Evolutionary conservation across 1,284 basidiomycete genomes (phyloP).

Genomic region (Ceratobasidium sp.): DNA sequence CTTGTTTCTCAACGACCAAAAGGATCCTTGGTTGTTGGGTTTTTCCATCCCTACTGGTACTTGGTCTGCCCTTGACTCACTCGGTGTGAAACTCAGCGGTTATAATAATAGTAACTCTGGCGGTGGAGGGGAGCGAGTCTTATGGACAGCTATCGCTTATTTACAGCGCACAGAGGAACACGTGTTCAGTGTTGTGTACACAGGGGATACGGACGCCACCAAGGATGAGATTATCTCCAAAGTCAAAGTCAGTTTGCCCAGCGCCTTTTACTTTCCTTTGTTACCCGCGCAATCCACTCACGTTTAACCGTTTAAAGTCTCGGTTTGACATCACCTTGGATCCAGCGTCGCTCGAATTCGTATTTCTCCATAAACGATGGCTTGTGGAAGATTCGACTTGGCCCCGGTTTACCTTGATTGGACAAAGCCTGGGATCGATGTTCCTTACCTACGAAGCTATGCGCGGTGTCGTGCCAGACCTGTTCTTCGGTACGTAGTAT

Average conservation of each 20-base stretch:
- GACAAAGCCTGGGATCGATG: constrained; percentile 91
- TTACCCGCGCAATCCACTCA: not conserved
- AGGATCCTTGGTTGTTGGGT: constrained; percentile 70
- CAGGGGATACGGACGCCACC: constrained; percentile 83
- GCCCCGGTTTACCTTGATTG: constrained; percentile 90
- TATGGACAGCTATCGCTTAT: constrained; percentile 91
- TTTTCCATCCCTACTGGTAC: constrained; percentile 97
- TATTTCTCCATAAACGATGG: constrained; percentile 78
- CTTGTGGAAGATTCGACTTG: constrained; percentile 88
- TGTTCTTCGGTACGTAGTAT: constrained; percentile 82
- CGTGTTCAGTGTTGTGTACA: constrained; percentile 88
- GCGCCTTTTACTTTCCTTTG: not conserved
- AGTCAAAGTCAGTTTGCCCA: constrained; percentile 73
- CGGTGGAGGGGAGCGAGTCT: constrained; percentile 95
- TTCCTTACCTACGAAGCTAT: constrained; percentile 87
- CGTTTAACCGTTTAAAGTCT: constrained; percentile 61
- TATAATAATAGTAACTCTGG: constrained; percentile 84
- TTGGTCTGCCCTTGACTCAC: constrained; percentile 51
- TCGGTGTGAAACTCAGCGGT: not conserved
- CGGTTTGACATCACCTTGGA: constrained; percentile 87
- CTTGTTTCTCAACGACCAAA: constrained; percentile 18
- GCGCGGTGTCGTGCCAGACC: constrained; percentile 80
- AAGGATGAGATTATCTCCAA: constrained; percentile 87
- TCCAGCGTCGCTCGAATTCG: constrained; percentile 76
- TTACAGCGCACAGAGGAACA: constrained; percentile 81